A percentile compares a stretch with the other conserved stretches of the same genome.
Evolutionary conservation across 306 rosid species (phyloP).

Genomic region (Quercus variabilis): DNA sequence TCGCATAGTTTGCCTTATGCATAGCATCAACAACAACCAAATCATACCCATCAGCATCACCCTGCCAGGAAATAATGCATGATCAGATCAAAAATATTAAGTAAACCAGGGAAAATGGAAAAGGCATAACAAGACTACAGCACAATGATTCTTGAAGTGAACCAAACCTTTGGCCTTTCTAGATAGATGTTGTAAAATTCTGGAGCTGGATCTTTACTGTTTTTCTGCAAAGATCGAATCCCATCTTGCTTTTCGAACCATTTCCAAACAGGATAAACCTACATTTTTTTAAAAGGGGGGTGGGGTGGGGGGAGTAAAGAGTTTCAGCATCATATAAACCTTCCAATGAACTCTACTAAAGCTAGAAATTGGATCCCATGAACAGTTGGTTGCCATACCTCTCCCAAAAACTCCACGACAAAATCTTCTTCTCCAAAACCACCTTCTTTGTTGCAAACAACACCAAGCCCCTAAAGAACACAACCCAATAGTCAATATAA

Average conservation of each 20-base stretch:
- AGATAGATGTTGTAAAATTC: slow-evolving; percentile 97
- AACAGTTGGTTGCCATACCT: slow-evolving; percentile 53
- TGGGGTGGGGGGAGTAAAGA: background rate
- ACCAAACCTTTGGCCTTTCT: slow-evolving; percentile 91
- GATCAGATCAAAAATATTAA: slow-evolving; percentile 1
- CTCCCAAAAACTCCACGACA: slow-evolving; percentile 97
- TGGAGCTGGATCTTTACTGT: slow-evolving; percentile 92
- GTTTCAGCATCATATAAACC: slow-evolving; percentile 7
- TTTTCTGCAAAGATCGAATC: slow-evolving; percentile 87
- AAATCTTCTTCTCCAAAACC: slow-evolving; percentile 89
- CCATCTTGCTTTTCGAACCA: slow-evolving; percentile 99
- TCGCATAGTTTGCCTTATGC: slow-evolving; percentile 99
- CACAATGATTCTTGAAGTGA: slow-evolving; percentile 22
- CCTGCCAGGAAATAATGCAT: slow-evolving; percentile 48
- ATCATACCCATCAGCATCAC: slow-evolving; percentile 98
- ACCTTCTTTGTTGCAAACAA: slow-evolving; percentile 83
- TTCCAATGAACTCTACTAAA: background rate
- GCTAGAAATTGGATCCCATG: background rate
- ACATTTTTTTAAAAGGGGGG: background rate
- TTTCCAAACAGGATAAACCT: slow-evolving; percentile 99
- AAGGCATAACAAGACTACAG: slow-evolving; percentile 8
- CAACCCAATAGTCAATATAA: slow-evolving; percentile 26
- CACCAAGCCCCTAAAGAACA: slow-evolving; percentile 86
- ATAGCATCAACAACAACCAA: slow-evolving; percentile 97
- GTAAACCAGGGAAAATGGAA: slow-evolving; percentile 6